These are phyloP conservation scores for Salix caprea DNA, from an alignment of 345 rosid genomes.

Conservation along the genomic window DNA sequence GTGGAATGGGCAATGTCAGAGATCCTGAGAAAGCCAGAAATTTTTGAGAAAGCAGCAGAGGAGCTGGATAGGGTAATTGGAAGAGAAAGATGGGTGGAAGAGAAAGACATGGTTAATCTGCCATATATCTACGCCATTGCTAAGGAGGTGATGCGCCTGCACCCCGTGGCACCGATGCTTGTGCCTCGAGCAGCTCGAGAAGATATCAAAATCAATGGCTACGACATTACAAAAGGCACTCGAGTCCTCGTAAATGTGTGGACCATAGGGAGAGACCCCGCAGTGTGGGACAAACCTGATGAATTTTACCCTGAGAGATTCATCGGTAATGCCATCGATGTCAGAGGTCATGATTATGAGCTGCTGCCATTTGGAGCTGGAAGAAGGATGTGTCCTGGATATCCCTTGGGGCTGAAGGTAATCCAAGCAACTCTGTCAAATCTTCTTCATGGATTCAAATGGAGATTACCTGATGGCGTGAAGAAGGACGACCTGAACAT, in stretches of 20 bases:
- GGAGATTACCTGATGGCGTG: slow-evolving; percentile 42
- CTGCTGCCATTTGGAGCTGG: slow-evolving; percentile 65
- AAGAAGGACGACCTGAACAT: slow-evolving; percentile 39
- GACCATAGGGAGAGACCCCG: slow-evolving; percentile 58
- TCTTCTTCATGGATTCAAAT: slow-evolving; percentile 53
- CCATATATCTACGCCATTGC: slow-evolving; percentile 44
- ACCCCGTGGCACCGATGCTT: slow-evolving; percentile 58
- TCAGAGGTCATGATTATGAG: slow-evolving; percentile 57
- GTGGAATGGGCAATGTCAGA: slow-evolving; percentile 66
- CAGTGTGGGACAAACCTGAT: slow-evolving; percentile 45
- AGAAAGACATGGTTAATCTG: slow-evolving; percentile 45
- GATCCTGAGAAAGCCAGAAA: slow-evolving; percentile 41
- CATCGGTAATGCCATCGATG: slow-evolving; percentile 38
- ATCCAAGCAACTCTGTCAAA: slow-evolving; percentile 50
- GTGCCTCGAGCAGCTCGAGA: slow-evolving; percentile 42
- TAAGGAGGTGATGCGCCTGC: slow-evolving; percentile 65
- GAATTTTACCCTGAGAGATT: slow-evolving; percentile 59
- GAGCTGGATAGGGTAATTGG: slow-evolving; percentile 59
- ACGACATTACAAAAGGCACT: slow-evolving; percentile 46
- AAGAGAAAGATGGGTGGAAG: slow-evolving; percentile 47
- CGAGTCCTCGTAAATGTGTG: slow-evolving; percentile 43
- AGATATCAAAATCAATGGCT: slow-evolving; percentile 36
- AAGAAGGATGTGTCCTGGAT: slow-evolving; percentile 78
- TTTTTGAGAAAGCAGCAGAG: slow-evolving; percentile 44
- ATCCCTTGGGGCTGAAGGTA: slow-evolving; percentile 52